phyloP scores from a whole-genome alignment of 129 eudicot species.

The Apium graveolens region DNA sequence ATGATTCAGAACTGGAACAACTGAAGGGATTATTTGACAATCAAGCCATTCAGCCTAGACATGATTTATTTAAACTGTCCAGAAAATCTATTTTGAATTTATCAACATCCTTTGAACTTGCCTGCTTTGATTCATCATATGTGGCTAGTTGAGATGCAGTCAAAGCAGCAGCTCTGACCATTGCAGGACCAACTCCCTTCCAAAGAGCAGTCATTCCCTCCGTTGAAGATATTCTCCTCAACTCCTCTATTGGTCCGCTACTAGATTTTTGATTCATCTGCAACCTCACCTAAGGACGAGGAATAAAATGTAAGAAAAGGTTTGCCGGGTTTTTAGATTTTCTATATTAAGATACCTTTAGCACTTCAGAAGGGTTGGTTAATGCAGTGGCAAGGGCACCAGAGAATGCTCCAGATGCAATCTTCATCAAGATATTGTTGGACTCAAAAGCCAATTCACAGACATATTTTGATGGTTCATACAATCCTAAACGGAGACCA shows the following conservation, averaged over 20 bases:
- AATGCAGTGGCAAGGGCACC: slow-evolving; percentile 93
- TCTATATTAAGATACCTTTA: slow-evolving; percentile 46
- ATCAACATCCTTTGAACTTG: slow-evolving; percentile 18
- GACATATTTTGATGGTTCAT: slow-evolving; percentile 90
- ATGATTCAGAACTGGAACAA: neutral
- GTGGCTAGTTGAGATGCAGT: slow-evolving; percentile 96
- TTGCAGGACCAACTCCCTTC: slow-evolving; percentile 98
- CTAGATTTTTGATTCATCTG: slow-evolving; percentile 55
- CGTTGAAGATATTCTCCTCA: slow-evolving; percentile 50
- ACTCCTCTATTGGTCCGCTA: slow-evolving; percentile 53
- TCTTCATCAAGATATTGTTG: slow-evolving; percentile 87
- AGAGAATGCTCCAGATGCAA: slow-evolving; percentile 94
- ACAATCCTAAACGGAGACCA: slow-evolving; percentile 99
- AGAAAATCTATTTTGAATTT: slow-evolving; percentile 5
- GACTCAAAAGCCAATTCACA: slow-evolving; percentile 98
- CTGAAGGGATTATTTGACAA: neutral
- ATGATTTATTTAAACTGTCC: neutral
- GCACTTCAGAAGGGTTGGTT: slow-evolving; percentile 85
- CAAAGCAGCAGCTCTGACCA: slow-evolving; percentile 87
- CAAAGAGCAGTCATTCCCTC: slow-evolving; percentile 86
- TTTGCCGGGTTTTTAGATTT: neutral
- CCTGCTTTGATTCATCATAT: slow-evolving; percentile 96
- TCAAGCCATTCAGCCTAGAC: neutral
- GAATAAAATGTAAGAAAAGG: slow-evolving; percentile 13
- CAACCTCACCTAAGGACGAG: slow-evolving; percentile 56